Base-by-base conservation (phyloP, 257 asterid species). In the Sherardia arvensis region DNA sequence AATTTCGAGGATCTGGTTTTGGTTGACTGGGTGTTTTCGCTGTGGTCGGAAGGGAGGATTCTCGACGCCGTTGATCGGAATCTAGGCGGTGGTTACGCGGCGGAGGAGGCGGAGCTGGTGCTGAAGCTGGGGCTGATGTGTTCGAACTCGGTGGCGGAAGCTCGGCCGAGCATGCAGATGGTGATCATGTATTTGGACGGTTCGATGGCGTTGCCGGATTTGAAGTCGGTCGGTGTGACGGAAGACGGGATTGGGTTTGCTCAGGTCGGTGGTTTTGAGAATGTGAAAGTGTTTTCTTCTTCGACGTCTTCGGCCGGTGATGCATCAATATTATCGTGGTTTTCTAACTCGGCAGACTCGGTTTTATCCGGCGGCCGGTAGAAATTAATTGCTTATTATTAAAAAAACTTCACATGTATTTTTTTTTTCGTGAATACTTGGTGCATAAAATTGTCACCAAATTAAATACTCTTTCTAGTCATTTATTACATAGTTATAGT, bases 111-210 rank as follows among this genome's bases (percentile, higher is more conserved):
- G 32, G 83, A 75, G 57, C 26, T 84, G 69, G 87, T 80, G n/a
- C 53, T 85, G 55, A 84, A 79, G 43, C 79, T 88, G 27, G 96
- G 89, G 0, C 55, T 87, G 59, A 22, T 81, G 71, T 87, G 96
- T 47, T 81, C 79, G 15, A 80, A 78, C 29, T 64, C 86, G 3
- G 78, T 74, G 57, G 78, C 88, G 1, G 64, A 64, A 1, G 63
- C 53, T 32, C 73, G 94, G 73, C 94, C 94, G 2, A 66, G 74
- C 1, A 84, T 80, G 86, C 71, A 80, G 29, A 78, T 81, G 27
- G 77, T 78, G 2, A 29, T 79, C 57, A 18, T 78, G 66, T 81
- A 73, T 62, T 71, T 86, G 71, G 84, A 80, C 18, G 81, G 83
- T 7, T 72, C 74, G 0, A 43, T 74, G 73, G 77, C 71, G 1